Percentiles rank a stretch among this genome's conserved stretches.
Evolutionary conservation across 129 eudicot genomes (phyloP).

Genomic region (Arctium lappa): DNA sequence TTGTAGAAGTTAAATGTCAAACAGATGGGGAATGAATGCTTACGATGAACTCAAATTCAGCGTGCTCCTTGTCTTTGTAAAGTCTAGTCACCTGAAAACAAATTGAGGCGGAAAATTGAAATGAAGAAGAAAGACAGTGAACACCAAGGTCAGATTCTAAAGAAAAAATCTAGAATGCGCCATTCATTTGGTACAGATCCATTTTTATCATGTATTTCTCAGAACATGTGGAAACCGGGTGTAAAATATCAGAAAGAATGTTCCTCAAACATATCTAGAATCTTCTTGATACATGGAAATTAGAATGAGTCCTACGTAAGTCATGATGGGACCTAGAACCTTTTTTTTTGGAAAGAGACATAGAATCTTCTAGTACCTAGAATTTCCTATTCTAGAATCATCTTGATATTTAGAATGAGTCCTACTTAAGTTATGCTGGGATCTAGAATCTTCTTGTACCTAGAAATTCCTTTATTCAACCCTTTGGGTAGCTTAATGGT

Average conservation of each 20-base stretch:
- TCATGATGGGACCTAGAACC: no score
- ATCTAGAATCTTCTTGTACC: neutral
- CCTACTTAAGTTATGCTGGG: neutral
- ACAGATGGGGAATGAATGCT: conserved; percentile 23
- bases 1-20: neutral
- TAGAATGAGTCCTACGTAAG: no score
- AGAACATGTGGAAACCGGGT: no score
- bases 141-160: neutral
- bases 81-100: conserved; percentile 66
- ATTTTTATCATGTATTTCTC: no score
- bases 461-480: neutral
- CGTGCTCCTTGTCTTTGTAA: conserved; percentile 85
- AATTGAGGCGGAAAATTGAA: neutral
- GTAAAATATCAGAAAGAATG: no score
- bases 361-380: no score
- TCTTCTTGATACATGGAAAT: no score
- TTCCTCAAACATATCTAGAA: no score
- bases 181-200: neutral
- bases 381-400: neutral
- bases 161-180: neutral
- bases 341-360: no score
- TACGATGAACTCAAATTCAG: conserved; percentile 89
- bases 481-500: neutral
- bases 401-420: neutral
- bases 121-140: conserved; percentile 6